Base-by-base conservation (phyloP, 1,139 yeast genomes). In the Candida smagusa region DNA sequence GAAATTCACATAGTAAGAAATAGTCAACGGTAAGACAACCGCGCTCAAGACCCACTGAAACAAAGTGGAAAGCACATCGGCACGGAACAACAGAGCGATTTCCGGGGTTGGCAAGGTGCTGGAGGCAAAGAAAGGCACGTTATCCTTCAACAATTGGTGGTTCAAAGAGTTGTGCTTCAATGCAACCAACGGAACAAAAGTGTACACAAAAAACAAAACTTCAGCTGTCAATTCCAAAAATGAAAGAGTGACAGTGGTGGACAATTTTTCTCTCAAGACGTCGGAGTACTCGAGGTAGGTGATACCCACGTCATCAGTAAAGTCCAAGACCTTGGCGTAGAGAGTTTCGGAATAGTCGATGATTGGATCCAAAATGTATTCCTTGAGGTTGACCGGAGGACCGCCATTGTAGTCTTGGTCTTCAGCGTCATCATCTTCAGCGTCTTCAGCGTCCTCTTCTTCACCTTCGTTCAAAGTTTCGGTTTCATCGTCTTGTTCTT, bases 1-100 rank as follows among this genome's bases (percentile, higher is more conserved):
- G 56, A 77, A 77, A 57, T 77, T 77, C 50, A 77, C 52, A 58
- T 72, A 77, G 59, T 72, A 77, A 23, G 81, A 70, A 22, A 61
- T 48, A 28, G 67, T 37, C 48, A 69, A 55, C 22, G 87, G 87
- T 28, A 71, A 34, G 9, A 56, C 43, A 35, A 73, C 54, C 2
- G 78, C 62, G 36, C 62, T 49, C 12, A 66, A 34, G n/a, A 48
- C 40, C 82, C 82, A 77, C 40, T 65, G 51, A 22, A 50, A 30
- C 6, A 68, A 49, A 23, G 69, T 61, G n/a, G 68, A 53, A 32
- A 63, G 35, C 33, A 61, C 59, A 34, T 58, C 53, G 34, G 45
- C 49, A 28, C 59, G 54, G 22, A 58, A 45, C 46, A 74, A 62
- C 3, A 58, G 56, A 9, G 65, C 44, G 22, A 69, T 38, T 49